Evolutionary conservation across 2,329 filamentous ascomycete species (phyloP), one percentile per base, ranked within the genome.

Genomic region (Xylaria sp.): DNA sequence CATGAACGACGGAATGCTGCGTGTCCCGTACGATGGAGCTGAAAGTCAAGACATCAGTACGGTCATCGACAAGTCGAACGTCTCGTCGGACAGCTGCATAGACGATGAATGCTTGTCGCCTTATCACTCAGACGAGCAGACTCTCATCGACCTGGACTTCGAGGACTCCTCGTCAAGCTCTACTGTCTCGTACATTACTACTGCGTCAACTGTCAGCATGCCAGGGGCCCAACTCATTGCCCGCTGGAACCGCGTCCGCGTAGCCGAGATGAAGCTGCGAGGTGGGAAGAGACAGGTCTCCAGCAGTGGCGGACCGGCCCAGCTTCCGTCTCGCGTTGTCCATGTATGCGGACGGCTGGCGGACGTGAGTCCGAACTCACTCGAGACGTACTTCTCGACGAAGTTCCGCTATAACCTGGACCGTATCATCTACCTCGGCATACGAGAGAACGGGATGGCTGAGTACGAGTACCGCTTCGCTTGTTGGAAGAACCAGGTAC

Each of bases 391-490:
- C 39, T 60, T 62, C 54, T n/a, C 18, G 4, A 18, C 10, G 1
- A 39, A 19, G 11, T 52, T 60, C 30, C 16, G 16, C 5, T 60
- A 57, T 42, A 10, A 55, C 4, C 54, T 62, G 13, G 60, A 62
- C 39, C 55, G 60, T 23, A 23, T 60, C 19, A 34, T 60, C 34
- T 30, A 39, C 16, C 60, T 19, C 37, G 60, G 57, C 1, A 37
- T 30, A 1, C 30, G 37, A 30, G 30, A 51, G 11, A 39, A 37
- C 19, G 58, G 54, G 4, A 4, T 6, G 18, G 52, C 2, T 2
- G 48, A 57, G 23, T 59, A 58, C 44, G 55, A 60, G 23, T 63
- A 59, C 34, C 61, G 54, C 18, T 61, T 63, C 39, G 53, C 34
- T 11, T 49, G 54, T 37, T 62, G 58, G 57, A 47, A 52, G 30